Evolutionary conservation across 495 filamentous ascomycete genomes (phyloP).

Genomic region (Xylaria cubensis): DNA sequence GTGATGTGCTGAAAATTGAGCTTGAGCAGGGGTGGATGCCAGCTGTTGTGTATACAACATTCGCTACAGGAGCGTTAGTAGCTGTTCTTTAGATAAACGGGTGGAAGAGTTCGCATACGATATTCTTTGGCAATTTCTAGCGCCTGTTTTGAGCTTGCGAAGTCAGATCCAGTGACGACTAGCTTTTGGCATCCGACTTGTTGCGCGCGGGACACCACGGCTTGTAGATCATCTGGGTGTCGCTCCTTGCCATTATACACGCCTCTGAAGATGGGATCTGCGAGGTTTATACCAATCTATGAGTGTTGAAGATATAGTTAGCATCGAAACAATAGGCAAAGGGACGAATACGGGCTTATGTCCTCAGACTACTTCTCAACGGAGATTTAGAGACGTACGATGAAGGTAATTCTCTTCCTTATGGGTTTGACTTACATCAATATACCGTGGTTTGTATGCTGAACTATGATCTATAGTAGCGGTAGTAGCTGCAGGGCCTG

Average conservation of each 20-base stretch:
- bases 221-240: constrained; percentile 79
- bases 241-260: constrained; percentile 80
- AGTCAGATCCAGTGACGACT: constrained; percentile 91
- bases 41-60: constrained; percentile 83
- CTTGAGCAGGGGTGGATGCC: constrained; percentile 91
- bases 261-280: constrained; percentile 85
- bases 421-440: constrained; percentile 58
- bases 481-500: constrained; percentile 16
- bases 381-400: neutral
- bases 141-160: constrained; percentile 77
- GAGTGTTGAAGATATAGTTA: neutral
- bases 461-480: constrained; percentile 8
- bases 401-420: neutral
- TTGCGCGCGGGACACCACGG: constrained; percentile 75
- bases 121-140: constrained; percentile 74
- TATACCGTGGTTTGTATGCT: constrained; percentile 58
- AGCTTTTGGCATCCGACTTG: constrained; percentile 84
- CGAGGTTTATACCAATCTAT: constrained; percentile 90
- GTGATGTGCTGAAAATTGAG: constrained; percentile 67
- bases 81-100: neutral
- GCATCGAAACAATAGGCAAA: constrained; percentile 6
- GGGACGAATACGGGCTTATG: neutral
- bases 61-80: constrained; percentile 53
- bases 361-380: neutral
- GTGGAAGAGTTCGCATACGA: constrained; percentile 56